Percentiles rank a stretch among this genome's conserved stretches.
phyloP scores from a whole-genome alignment of 805 yeast species.

The Wickerhamomyces rabaulensis region DNA sequence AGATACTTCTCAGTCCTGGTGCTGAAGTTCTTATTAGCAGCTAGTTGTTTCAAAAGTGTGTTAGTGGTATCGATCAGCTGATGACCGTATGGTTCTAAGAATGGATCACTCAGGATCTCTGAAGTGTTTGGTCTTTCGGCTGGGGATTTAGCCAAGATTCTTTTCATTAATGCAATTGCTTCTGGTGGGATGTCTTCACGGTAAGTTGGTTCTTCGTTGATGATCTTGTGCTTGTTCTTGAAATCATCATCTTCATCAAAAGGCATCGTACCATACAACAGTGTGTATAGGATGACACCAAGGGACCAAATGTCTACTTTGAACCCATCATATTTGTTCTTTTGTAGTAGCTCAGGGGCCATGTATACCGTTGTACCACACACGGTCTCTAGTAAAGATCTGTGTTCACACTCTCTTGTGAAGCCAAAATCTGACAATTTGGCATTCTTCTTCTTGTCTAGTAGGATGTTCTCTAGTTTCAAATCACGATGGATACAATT shows the following conservation, averaged over 20 bases:
- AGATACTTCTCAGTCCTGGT: slow-evolving; percentile 59
- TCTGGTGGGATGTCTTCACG: slow-evolving; percentile 42
- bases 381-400: slow-evolving; percentile 64
- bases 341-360: slow-evolving; percentile 86
- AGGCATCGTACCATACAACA: slow-evolving; percentile 85
- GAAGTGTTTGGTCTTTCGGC: slow-evolving; percentile 49
- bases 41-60: slow-evolving; percentile 30
- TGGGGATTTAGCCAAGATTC: slow-evolving; percentile 64
- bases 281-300: slow-evolving; percentile 82
- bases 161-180: slow-evolving; percentile 44
- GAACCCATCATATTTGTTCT: slow-evolving; percentile 70
- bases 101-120: slow-evolving; percentile 47
- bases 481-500: slow-evolving; percentile 83
- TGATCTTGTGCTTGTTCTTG: slow-evolving; percentile 53
- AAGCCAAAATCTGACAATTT: slow-evolving; percentile 93
- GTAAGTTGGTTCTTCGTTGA: slow-evolving; percentile 60
- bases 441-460: slow-evolving; percentile 51
- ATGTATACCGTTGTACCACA: slow-evolving; percentile 95
- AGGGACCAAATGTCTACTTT: slow-evolving; percentile 88
- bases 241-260: slow-evolving; percentile 78
- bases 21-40: slow-evolving; percentile 41
- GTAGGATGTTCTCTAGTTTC: slow-evolving; percentile 71
- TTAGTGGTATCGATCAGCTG: slow-evolving; percentile 35
- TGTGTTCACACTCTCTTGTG: slow-evolving; percentile 66
- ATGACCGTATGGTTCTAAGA: slow-evolving; percentile 42